A percentile compares a stretch with the other conserved stretches of the same genome.
phyloP scores from a whole-genome alignment of 2,329 filamentous ascomycete genomes.

The Apiospora hydei region DNA sequence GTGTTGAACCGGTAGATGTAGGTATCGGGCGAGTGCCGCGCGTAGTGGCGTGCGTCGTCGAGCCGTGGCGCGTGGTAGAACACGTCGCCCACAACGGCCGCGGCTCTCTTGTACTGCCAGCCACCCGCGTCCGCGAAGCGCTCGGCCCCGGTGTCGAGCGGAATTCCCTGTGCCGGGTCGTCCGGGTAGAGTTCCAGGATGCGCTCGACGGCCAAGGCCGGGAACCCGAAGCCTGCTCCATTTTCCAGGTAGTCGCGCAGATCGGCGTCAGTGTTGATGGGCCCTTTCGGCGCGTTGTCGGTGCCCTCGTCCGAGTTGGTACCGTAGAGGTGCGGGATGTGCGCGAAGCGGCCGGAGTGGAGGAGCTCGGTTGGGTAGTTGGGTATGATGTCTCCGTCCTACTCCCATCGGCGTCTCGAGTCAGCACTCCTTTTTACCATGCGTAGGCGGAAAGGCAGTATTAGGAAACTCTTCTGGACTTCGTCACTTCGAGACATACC shows the following conservation, averaged over 20 bases:
- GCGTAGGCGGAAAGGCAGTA: too few species aligned
- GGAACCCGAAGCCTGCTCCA: slow-evolving; percentile 32
- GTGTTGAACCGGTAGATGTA: slow-evolving; percentile 63
- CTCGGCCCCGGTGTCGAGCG: slow-evolving; percentile 21
- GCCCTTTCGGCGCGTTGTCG: slow-evolving; percentile 56
- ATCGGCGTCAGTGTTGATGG: slow-evolving; percentile 63
- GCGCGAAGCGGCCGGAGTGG: slow-evolving; percentile 41
- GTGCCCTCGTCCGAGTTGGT: slow-evolving; percentile 49
- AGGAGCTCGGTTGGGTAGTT: slow-evolving; percentile 40
- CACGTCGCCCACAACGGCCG: slow-evolving; percentile 57
- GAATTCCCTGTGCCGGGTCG: slow-evolving; percentile 27
- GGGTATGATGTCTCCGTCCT: slow-evolving; percentile 51
- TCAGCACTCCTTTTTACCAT: slow-evolving; percentile 8
- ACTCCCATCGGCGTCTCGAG: slow-evolving; percentile 47
- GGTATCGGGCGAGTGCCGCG: slow-evolving; percentile 53
- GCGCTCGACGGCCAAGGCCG: background rate
- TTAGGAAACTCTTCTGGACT: background rate
- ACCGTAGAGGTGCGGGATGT: slow-evolving; percentile 43
- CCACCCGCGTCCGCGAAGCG: slow-evolving; percentile 25
- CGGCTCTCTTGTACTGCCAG: slow-evolving; percentile 27
- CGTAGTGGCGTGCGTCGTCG: slow-evolving; percentile 59
- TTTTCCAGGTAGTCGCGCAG: slow-evolving; percentile 52
- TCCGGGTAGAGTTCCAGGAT: slow-evolving; percentile 29
- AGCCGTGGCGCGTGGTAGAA: slow-evolving; percentile 63
- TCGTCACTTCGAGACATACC: slow-evolving; percentile 30